Evolutionary conservation across 768 basidiomycete genomes (phyloP).

Genomic region (Suillus tomentosus): DNA sequence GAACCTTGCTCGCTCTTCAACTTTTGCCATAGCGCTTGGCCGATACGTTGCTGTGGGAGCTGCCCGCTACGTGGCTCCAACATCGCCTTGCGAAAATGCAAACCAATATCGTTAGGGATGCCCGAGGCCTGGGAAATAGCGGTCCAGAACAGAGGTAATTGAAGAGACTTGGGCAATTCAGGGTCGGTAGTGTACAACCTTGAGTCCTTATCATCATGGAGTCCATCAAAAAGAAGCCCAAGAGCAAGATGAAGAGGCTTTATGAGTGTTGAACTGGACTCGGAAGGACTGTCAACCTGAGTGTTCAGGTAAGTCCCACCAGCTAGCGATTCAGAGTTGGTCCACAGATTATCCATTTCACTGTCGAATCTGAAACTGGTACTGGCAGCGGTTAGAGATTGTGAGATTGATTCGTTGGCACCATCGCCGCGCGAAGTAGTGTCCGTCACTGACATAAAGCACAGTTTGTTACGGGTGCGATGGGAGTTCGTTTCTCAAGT

Average conservation of each 20-base stretch:
- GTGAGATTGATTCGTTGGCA: neutral
- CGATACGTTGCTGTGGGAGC: conserved; percentile 7
- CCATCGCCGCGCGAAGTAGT: neutral
- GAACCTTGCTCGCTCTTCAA: neutral
- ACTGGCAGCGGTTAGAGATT: neutral
- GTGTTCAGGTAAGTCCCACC: neutral
- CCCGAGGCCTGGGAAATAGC: conserved; percentile 12
- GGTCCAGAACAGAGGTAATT: conserved; percentile 15
- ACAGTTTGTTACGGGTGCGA: neutral
- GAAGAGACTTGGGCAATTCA: conserved; percentile 7
- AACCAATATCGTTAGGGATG: conserved; percentile 1
- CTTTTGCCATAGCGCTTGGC: conserved; percentile 11
- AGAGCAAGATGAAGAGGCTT: conserved; percentile 15
- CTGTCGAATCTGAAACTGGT: conserved; percentile 10
- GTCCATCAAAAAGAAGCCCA: conserved; percentile 11
- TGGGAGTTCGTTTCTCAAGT: neutral
- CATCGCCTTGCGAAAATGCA: neutral
- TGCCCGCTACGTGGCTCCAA: neutral
- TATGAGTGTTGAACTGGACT: neutral
- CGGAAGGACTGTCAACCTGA: neutral
- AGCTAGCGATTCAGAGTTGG: conserved; percentile 7
- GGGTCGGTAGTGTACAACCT: neutral
- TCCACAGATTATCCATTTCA: conserved; percentile 13
- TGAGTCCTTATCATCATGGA: neutral
- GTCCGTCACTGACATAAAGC: neutral